Evolutionary conservation across 2,329 filamentous ascomycete species (phyloP), one percentile per base, ranked within the genome.

Genomic region (Diplodia mutila): DNA sequence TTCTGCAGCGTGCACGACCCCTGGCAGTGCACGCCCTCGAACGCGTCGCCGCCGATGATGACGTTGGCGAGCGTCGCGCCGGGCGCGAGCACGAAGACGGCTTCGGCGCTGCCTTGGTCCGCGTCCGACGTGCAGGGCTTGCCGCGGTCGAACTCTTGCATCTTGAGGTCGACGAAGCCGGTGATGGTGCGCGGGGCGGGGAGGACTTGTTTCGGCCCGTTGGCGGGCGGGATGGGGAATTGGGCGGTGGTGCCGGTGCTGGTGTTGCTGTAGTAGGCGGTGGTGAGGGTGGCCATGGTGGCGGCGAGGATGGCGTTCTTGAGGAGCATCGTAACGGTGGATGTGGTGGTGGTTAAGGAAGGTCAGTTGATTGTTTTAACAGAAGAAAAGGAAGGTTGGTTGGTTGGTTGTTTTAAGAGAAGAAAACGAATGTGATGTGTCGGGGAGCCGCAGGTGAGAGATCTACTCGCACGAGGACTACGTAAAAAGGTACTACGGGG

Each of bases 11-110:
- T 83, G 76, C 83, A 85, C 46, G 79, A 76, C 34, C 82, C 83
- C 82, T 83, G 67, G 76, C 84, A 85, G 76, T 86, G 83, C 34
- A 86, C 80, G 68, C 80, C 84, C 74, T 85, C 84, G 32, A 81
- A 79, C 72, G 85, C 80, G 69, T 81, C 80, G 55, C 79, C 78
- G 25, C 85, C 84, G 68, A 86, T 86, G 75, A 86, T 86, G 75
- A 81, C 84, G 73, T 86, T 86, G 72, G 80, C 81, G 48, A 87
- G 77, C 23, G 82, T 84, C 25, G 80, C 85, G 32, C 84, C 84
- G 59, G 80, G 76, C 73, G 82, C 78, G 61, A 87, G 77, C 68
- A 83, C 77, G 80, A 86, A 86, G 73, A 86, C 84, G 55, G 85
- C 82, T 61, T 84, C 83, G 0, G 74, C 67, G 67, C 80, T 75